Conservation (phyloP, 2,329 filamentous ascomycete species). For the Clonostachys byssicola region DNA sequence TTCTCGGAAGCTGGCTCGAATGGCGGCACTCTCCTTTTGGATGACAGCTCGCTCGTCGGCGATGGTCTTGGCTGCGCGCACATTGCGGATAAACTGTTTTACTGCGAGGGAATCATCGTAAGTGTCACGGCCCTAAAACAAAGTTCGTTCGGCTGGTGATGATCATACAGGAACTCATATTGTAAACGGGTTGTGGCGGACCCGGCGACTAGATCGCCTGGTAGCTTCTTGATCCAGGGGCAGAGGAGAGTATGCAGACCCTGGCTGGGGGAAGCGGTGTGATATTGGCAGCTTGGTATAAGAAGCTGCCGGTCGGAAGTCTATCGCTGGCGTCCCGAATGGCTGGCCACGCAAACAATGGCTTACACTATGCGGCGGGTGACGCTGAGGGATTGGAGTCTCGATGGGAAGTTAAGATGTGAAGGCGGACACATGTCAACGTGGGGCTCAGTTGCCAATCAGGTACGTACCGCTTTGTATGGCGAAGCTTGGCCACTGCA, state of each 20-base stretch:
- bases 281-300: too few species aligned
- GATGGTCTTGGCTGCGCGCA: constrained; percentile 97
- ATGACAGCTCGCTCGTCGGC: constrained; percentile 98
- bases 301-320: too few species aligned
- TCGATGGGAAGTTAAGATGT: neutral
- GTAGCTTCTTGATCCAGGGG: constrained; percentile 1
- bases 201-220: constrained; percentile 1
- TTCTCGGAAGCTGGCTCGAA: constrained; percentile 94
- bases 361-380: too few species aligned
- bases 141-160: neutral
- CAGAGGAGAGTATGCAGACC: neutral
- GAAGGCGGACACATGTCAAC: constrained; percentile 2
- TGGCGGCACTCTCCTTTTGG: constrained; percentile 97
- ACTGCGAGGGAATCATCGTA: constrained; percentile 47
- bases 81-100: constrained; percentile 99
- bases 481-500: too few species aligned
- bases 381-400: too few species aligned
- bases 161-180: constrained; percentile 7
- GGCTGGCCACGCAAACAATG: too few species aligned
- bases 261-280: too few species aligned
- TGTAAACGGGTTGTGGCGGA: neutral
- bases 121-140: neutral
- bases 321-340: too few species aligned
- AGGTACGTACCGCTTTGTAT: too few species aligned
- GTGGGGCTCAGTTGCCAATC: neutral